Evolutionary conservation across 2,329 filamentous ascomycete genomes (phyloP).

Genomic region (Basipetospora sp.): DNA sequence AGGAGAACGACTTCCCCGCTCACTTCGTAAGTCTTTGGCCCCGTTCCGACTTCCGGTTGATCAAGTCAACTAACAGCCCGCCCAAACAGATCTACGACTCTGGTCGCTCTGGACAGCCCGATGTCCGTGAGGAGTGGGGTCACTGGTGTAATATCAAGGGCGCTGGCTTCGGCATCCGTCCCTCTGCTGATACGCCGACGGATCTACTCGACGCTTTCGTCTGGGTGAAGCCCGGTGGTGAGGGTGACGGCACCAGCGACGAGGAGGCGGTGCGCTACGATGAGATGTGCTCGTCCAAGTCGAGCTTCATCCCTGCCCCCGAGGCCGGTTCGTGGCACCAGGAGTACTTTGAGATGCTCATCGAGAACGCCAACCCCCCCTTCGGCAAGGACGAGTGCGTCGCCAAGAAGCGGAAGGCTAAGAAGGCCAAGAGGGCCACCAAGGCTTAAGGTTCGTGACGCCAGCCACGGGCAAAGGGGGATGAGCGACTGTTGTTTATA

Average conservation of each 20-base stretch:
- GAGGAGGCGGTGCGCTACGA: conserved; percentile 25
- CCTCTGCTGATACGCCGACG: conserved; percentile 46
- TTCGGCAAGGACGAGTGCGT: conserved; percentile 18
- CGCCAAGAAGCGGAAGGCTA: not conserved
- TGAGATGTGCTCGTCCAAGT: conserved; percentile 32
- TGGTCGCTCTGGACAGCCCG: conserved; percentile 43
- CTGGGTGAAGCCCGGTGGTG: conserved; percentile 55
- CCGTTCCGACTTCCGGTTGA: too few species aligned
- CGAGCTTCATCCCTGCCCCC: conserved; percentile 48
- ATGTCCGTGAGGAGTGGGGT: conserved; percentile 45
- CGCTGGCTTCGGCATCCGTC: conserved; percentile 51
- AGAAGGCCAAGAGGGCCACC: not conserved
- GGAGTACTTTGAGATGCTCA: conserved; percentile 42
- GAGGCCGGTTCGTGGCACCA: conserved; percentile 58
- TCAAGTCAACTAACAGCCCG: too few species aligned
- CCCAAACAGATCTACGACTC: conserved; percentile 2
- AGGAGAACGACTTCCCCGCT: conserved; percentile 27
- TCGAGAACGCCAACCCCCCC: conserved; percentile 40
- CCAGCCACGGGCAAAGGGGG: too few species aligned
- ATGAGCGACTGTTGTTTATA: too few species aligned
- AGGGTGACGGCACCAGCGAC: conserved; percentile 38
- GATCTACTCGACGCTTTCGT: conserved; percentile 49
- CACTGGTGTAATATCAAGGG: conserved; percentile 54
- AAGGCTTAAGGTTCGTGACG: too few species aligned
- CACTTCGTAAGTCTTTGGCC: conserved; percentile 21